A percentile compares a stretch with the other conserved stretches of the same genome.
phyloP scores from a whole-genome alignment of 495 filamentous ascomycete species.

The Hypoxylon lienhwacheense region DNA sequence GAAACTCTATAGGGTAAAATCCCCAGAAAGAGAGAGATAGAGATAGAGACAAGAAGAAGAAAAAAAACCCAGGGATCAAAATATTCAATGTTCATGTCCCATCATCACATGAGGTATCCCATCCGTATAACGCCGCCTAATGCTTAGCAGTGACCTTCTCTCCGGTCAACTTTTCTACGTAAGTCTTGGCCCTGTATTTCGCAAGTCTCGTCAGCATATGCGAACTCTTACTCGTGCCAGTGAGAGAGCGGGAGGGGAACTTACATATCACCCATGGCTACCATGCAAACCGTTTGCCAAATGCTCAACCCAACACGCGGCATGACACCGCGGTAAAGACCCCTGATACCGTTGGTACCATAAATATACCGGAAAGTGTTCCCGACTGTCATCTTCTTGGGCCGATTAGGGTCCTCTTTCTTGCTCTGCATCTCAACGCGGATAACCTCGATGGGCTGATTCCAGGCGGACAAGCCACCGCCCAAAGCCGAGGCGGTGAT shows the following conservation, averaged over 20 bases:
- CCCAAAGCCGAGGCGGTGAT: conserved; percentile 83
- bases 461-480: conserved; percentile 95
- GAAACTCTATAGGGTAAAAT: no score
- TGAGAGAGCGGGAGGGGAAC: conserved; percentile 43
- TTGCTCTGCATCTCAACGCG: conserved; percentile 99
- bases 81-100: conserved; percentile 16
- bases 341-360: conserved; percentile 80
- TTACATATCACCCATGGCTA: conserved; percentile 98
- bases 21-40: no score
- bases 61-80: no score
- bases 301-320: conserved; percentile 92
- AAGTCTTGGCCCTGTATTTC: conserved; percentile 85
- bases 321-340: conserved; percentile 92
- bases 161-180: conserved; percentile 95
- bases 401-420: conserved; percentile 94
- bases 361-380: conserved; percentile 96
- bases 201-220: conserved; percentile 27
- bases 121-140: conserved; percentile 57
- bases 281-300: conserved; percentile 99
- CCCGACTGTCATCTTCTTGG: conserved; percentile 96
- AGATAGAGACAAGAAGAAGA: no score
- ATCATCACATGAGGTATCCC: conserved; percentile 14
- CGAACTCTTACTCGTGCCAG: neutral
- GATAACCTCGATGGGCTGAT: conserved; percentile 99
- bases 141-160: conserved; percentile 96